phyloP scores from a whole-genome alignment of 139 green algal species.

The Mesotaenium endlicherianum region DNA sequence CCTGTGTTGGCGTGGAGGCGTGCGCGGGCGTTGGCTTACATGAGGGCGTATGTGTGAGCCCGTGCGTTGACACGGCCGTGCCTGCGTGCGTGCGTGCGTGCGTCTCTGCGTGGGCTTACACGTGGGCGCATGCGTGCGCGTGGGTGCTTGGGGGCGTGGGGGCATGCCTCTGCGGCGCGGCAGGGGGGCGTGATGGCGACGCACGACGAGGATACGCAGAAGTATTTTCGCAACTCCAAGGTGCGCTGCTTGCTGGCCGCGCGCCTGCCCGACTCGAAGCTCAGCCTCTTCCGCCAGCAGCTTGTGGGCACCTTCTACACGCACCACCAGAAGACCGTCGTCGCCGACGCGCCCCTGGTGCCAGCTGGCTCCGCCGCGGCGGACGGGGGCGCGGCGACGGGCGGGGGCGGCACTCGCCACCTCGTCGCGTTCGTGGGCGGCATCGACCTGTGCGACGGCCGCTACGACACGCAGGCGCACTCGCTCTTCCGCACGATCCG shows the following conservation, averaged over 20 bases:
- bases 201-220: slow-evolving; percentile 62
- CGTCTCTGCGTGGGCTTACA: too few species aligned
- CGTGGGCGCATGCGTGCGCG: too few species aligned
- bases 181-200: slow-evolving; percentile 62
- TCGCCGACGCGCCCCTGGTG: slow-evolving; percentile 19
- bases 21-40: too few species aligned
- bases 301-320: neutral
- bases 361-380: too few species aligned
- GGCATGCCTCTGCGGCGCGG: neutral
- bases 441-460: slow-evolving; percentile 63
- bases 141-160: too few species aligned
- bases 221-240: slow-evolving; percentile 58
- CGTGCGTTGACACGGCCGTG: too few species aligned
- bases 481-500: slow-evolving; percentile 23
- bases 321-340: slow-evolving; percentile 44
- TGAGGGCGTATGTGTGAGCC: too few species aligned
- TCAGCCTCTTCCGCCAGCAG: neutral
- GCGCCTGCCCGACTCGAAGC: neutral
- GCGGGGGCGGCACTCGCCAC: neutral
- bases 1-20: too few species aligned
- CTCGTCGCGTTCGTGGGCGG: slow-evolving; percentile 63
- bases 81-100: too few species aligned
- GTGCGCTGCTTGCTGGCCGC: slow-evolving; percentile 54
- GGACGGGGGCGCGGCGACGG: neutral
- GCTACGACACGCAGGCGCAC: slow-evolving; percentile 57